Conservation (phyloP, 371 early-diverging fungal species). For the Mortierella sp. region DNA sequence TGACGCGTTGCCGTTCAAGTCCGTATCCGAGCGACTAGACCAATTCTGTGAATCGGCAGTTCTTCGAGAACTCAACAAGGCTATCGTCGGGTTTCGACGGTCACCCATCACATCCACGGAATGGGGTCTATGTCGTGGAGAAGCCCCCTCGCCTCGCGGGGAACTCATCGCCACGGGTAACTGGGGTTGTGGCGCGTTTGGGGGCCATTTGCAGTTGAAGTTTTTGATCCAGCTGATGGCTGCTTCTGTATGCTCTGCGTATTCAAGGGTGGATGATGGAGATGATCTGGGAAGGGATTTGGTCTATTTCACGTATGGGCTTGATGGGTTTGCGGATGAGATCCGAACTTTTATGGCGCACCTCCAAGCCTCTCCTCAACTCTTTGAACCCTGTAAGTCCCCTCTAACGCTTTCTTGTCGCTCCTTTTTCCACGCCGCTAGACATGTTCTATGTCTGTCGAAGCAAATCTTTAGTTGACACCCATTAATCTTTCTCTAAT, state of each 20-base stretch:
- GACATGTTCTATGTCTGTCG: background rate
- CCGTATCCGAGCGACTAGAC: constrained; percentile 17
- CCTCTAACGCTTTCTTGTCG: background rate
- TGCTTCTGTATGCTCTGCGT: constrained; percentile 44
- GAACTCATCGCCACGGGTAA: constrained; percentile 52
- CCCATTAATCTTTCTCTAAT: background rate
- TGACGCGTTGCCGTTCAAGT: constrained; percentile 45
- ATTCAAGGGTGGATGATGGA: constrained; percentile 16
- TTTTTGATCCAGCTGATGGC: constrained; percentile 67
- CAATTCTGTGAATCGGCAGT: constrained; percentile 32
- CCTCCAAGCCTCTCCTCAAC: constrained; percentile 2
- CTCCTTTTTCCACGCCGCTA: background rate
- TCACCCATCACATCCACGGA: constrained; percentile 45
- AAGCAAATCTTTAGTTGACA: background rate
- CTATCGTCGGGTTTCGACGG: constrained; percentile 37
- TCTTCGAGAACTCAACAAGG: constrained; percentile 50
- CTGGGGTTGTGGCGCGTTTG: constrained; percentile 74
- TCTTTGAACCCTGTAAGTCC: constrained; percentile 38
- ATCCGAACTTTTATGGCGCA: constrained; percentile 29
- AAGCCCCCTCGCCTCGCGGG: constrained; percentile 11
- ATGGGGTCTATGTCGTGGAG: constrained; percentile 45
- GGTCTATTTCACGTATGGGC: constrained; percentile 47
- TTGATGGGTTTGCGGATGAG: constrained; percentile 28
- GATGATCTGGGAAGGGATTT: constrained; percentile 33
- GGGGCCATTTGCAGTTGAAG: constrained; percentile 67